These are phyloP conservation scores for Rhizopus arrhizus DNA, from an alignment of 371 early-diverging fungal genomes.

Conservation along the genomic window DNA sequence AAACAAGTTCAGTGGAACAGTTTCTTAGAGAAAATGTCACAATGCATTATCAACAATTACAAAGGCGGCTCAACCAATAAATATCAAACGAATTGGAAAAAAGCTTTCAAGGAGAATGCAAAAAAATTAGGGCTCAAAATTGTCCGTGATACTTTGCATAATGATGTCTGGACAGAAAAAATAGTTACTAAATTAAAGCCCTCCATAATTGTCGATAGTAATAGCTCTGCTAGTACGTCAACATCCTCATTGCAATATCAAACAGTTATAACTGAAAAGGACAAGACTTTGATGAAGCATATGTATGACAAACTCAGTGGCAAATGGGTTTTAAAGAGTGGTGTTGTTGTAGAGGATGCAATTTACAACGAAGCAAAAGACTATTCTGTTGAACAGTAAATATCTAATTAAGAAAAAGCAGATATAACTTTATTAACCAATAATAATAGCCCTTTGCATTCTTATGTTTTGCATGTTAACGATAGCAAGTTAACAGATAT, in stretches of 20 bases:
- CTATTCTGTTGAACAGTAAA: slow-evolving; percentile 16
- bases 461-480: slow-evolving; percentile 13
- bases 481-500: slow-evolving; percentile 9
- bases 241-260: slow-evolving; percentile 14
- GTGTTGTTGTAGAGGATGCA: slow-evolving; percentile 10
- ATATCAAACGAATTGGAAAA: slow-evolving; percentile 8
- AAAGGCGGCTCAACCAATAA: slow-evolving; percentile 1
- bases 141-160: slow-evolving; percentile 2
- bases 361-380: slow-evolving; percentile 12
- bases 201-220: neutral
- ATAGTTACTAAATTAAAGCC: neutral
- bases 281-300: slow-evolving; percentile 7
- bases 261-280: slow-evolving; percentile 10
- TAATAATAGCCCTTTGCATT: slow-evolving; percentile 15
- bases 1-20: slow-evolving; percentile 16
- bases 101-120: slow-evolving; percentile 7
- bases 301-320: slow-evolving; percentile 6
- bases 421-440: slow-evolving; percentile 8
- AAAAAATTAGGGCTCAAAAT: slow-evolving; percentile 3
- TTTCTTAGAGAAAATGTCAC: slow-evolving; percentile 9
- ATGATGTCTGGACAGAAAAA: slow-evolving; percentile 8
- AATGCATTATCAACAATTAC: slow-evolving; percentile 7
- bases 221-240: slow-evolving; percentile 6
- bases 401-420: slow-evolving; percentile 5
- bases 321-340: slow-evolving; percentile 7